Conservation (phyloP, 495 filamentous ascomycete species). For the Lasiosphaeris hirsuta region DNA sequence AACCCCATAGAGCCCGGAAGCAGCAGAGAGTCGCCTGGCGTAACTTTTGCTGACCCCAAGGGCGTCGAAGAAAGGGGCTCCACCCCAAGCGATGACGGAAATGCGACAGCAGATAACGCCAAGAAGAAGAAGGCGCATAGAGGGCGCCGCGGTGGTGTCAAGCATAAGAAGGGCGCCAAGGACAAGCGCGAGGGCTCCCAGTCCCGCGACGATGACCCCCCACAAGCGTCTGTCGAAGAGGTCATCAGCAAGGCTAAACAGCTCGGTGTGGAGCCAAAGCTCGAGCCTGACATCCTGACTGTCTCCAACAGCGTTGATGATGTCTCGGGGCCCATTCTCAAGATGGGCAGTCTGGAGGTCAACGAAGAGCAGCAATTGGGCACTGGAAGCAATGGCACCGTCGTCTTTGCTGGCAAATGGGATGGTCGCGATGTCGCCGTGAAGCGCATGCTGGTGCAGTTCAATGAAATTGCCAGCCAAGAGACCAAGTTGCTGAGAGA, state of each 20-base stretch:
- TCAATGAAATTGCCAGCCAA: conserved; percentile 91
- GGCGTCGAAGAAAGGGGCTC: conserved; percentile 24
- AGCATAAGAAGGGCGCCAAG: conserved; percentile 58
- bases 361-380: conserved; percentile 71
- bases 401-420: conserved; percentile 80
- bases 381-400: conserved; percentile 79
- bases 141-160: conserved; percentile 76
- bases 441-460: conserved; percentile 92
- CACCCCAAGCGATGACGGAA: conserved; percentile 38
- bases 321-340: conserved; percentile 57
- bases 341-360: conserved; percentile 70
- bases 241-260: conserved; percentile 44
- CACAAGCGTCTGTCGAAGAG: conserved; percentile 40
- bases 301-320: conserved; percentile 48
- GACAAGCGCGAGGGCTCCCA: conserved; percentile 39
- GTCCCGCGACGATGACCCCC: conserved; percentile 39
- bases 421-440: conserved; percentile 92
- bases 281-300: conserved; percentile 57
- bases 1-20: not conserved
- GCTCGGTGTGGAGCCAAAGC: conserved; percentile 43
- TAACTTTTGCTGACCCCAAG: conserved; percentile 14
- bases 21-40: not conserved
- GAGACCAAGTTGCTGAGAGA: conserved; percentile 87
- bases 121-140: conserved; percentile 77
- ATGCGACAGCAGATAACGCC: conserved; percentile 35